A percentile compares a stretch with the other conserved stretches of the same genome.
phyloP scores from a whole-genome alignment of 2,329 filamentous ascomycete genomes.

The Colletotrichum nymphaeae region DNA sequence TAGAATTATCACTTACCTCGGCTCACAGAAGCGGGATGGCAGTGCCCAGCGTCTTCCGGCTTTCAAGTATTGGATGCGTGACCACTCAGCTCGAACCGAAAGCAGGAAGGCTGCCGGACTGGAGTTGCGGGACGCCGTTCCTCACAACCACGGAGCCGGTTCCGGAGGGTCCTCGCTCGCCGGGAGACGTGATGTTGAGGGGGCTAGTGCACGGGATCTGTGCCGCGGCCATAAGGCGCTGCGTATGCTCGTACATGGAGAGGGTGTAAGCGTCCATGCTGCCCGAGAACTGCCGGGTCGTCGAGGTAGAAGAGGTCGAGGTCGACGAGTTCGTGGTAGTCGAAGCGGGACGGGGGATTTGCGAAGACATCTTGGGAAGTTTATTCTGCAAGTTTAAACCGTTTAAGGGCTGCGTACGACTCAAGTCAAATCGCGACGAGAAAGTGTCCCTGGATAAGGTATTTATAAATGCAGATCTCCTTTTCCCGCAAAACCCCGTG shows the following conservation, averaged over 20 bases:
- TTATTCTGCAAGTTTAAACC: not conserved
- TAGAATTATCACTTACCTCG: not conserved
- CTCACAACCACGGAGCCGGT: not conserved
- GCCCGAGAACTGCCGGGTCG: not conserved
- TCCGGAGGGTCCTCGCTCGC: not conserved
- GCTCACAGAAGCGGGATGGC: not conserved
- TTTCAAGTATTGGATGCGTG: not conserved
- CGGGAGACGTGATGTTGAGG: not conserved
- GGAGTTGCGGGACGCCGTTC: not conserved
- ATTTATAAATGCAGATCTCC: conserved; percentile 17
- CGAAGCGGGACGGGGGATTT: not conserved
- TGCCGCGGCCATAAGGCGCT: not conserved
- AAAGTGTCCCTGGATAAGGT: conserved; percentile 2
- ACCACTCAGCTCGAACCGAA: not conserved
- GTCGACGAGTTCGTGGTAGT: not conserved
- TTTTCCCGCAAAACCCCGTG: not conserved
- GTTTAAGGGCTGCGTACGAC: not conserved
- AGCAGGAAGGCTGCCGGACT: not conserved
- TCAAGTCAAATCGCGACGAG: not conserved
- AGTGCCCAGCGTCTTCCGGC: not conserved
- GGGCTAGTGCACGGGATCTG: conserved; percentile 6
- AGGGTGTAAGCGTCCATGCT: conserved; percentile 6
- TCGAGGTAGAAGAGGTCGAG: not conserved
- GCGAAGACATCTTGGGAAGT: not conserved
- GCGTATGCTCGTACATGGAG: conserved; percentile 11